phyloP scores from a whole-genome alignment of 2,329 filamentous ascomycete genomes.

The Penicillium sp. region DNA sequence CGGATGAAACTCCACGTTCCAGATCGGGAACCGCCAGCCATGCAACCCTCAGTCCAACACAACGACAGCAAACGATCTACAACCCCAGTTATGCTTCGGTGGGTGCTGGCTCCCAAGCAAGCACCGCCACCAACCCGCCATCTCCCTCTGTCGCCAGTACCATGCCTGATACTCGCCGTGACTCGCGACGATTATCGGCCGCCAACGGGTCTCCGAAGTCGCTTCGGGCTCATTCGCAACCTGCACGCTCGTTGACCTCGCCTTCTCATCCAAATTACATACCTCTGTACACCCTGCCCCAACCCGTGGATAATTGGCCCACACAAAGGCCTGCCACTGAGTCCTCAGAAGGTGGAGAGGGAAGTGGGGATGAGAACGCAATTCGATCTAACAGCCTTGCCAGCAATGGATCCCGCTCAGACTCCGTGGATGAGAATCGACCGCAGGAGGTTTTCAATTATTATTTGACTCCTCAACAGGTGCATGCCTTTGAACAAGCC shows the following conservation, averaged over 20 bases:
- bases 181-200: slow-evolving; percentile 46
- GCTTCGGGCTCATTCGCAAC: slow-evolving; percentile 52
- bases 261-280: slow-evolving; percentile 33
- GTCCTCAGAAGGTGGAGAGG: slow-evolving; percentile 34
- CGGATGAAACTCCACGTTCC: slow-evolving; percentile 39
- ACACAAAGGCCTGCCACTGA: slow-evolving; percentile 35
- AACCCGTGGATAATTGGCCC: slow-evolving; percentile 29
- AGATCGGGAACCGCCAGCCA: slow-evolving; percentile 42
- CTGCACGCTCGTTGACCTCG: slow-evolving; percentile 47
- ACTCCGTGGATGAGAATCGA: slow-evolving; percentile 40
- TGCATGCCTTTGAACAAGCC: slow-evolving; percentile 44
- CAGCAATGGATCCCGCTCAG: slow-evolving; percentile 33
- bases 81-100: slow-evolving; percentile 40
- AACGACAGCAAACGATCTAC: slow-evolving; percentile 39
- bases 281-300: slow-evolving; percentile 35
- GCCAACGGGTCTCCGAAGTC: slow-evolving; percentile 45
- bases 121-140: slow-evolving; percentile 47
- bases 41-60: slow-evolving; percentile 31
- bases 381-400: slow-evolving; percentile 36
- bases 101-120: slow-evolving; percentile 35
- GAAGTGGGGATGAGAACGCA: slow-evolving; percentile 35
- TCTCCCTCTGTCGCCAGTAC: slow-evolving; percentile 45
- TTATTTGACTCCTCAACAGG: slow-evolving; percentile 47
- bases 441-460: slow-evolving; percentile 49
- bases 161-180: slow-evolving; percentile 47